Evolutionary conservation across 306 rosid genomes (phyloP).

Genomic region (Ormosia emarginata): DNA sequence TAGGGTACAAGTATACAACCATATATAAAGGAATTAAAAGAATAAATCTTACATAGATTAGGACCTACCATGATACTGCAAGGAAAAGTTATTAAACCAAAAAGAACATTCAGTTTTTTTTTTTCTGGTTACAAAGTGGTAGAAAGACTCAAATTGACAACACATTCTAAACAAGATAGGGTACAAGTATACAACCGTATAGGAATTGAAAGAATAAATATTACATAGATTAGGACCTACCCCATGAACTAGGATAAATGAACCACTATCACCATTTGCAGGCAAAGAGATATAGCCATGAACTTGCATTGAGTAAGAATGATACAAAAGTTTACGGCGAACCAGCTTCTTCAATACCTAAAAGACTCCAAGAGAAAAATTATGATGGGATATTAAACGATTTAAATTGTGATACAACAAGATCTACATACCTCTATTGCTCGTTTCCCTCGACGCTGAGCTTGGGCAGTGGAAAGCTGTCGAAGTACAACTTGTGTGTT

Average conservation of each 20-base stretch:
- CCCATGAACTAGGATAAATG: conserved; percentile 93
- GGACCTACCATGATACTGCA: conserved; percentile 98
- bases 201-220: conserved; percentile 9
- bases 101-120: background rate
- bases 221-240: conserved; percentile 47
- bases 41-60: conserved; percentile 15
- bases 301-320: conserved; percentile 95
- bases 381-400: background rate
- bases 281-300: conserved; percentile 80
- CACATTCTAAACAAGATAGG: background rate
- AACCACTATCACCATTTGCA: conserved; percentile 47
- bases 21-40: conserved; percentile 5
- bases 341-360: conserved; percentile 87
- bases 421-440: conserved; percentile 73
- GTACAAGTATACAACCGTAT: background rate
- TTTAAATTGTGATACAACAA: background rate
- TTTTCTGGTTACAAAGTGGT: background rate
- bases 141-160: conserved; percentile 3
- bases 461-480: conserved; percentile 73
- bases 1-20: background rate
- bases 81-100: background rate
- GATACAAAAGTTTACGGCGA: conserved; percentile 77
- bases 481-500: conserved; percentile 81
- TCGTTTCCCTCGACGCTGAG: conserved; percentile 91
- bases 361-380: conserved; percentile 5